Percentiles rank a stretch among this genome's conserved stretches.
Evolutionary conservation across 208 protist species (phyloP).

Genomic region (Phytomonas sp.): DNA sequence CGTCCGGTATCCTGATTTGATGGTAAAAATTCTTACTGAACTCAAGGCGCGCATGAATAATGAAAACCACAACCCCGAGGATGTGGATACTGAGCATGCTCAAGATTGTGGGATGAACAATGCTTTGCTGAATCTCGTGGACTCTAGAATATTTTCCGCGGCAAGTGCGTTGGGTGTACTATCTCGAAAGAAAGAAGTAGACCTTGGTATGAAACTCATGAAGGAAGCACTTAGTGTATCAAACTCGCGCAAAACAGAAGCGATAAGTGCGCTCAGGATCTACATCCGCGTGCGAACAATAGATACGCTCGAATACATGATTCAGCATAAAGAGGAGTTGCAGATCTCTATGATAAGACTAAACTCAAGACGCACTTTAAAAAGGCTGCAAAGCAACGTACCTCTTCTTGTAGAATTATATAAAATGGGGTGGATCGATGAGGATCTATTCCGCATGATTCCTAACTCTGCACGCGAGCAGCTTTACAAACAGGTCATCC

Average conservation of each 20-base stretch:
- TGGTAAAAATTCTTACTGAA: background rate
- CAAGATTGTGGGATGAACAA: background rate
- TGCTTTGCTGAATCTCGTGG: background rate
- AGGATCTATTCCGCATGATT: background rate
- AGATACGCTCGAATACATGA: background rate
- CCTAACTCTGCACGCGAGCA: background rate
- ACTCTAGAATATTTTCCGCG: background rate
- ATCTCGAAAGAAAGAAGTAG: background rate
- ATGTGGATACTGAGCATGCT: background rate
- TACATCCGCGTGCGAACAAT: background rate
- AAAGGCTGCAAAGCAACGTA: background rate
- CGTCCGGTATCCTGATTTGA: background rate
- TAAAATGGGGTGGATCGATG: background rate
- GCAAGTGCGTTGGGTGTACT: background rate
- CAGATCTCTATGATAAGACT: background rate
- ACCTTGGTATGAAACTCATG: background rate
- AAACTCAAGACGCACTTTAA: background rate
- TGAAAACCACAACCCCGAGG: background rate
- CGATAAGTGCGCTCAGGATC: too few relatives aligned
- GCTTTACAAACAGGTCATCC: background rate
- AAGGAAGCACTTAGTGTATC: background rate
- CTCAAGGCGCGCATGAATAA: background rate
- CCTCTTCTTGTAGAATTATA: background rate
- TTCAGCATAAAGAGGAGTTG: background rate
- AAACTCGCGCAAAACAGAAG: background rate